Base-by-base conservation (phyloP, 345 rosid genomes). In the Gossypium arboreum region DNA sequence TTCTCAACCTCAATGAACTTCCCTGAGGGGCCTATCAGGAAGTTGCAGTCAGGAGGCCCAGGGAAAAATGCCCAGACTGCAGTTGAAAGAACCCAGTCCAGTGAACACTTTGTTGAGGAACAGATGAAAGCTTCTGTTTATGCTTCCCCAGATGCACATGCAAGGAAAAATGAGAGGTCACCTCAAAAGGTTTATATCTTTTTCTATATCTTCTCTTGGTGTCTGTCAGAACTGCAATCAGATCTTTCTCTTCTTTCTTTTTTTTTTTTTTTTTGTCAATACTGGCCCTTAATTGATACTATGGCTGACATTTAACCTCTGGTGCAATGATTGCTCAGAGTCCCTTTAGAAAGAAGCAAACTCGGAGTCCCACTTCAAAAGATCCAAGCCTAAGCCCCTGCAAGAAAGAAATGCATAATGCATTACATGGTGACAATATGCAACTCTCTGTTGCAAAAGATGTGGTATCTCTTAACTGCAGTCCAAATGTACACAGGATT, bases 141-240 rank as follows among this genome's bases (percentile, higher is more conserved):
- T 78, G 78, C 81, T 81, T 84, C 86, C 52, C 71, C 75, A 66
- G 41, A 59, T 71, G 4, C 72, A 62, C 71, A 66, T 50, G 78
- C 75, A 75, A 81, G 68, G 72, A 41, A 56, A 68, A 78, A 76
- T 73, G 80, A 80, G 72, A 48, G 64, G 29, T 79, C 84, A 24
- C 73, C 70, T 71, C 45, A 56, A 47, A 82, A 85, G 94, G 94
- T 91, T 79, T 72, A 47, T 24, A 20, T 62, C 65, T 75, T 50
- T 58, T 62, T 78, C 39, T 70, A 58, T 58, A 65, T 52, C 54
- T 73, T 73, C 74, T 48, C 65, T 25, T 75, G 57, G 60, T 67
- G 61, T 60, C 56, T 25, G 68, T 27, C 50, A 10, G 68, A 75
- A 24, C 58, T 68, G 66, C 55, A 8, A 43, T 72, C 55, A 59